A percentile compares a stretch with the other conserved stretches of the same genome.
These are phyloP conservation scores for Macrocybe gigantea DNA, from an alignment of 768 basidiomycete genomes.

Conservation along the genomic window DNA sequence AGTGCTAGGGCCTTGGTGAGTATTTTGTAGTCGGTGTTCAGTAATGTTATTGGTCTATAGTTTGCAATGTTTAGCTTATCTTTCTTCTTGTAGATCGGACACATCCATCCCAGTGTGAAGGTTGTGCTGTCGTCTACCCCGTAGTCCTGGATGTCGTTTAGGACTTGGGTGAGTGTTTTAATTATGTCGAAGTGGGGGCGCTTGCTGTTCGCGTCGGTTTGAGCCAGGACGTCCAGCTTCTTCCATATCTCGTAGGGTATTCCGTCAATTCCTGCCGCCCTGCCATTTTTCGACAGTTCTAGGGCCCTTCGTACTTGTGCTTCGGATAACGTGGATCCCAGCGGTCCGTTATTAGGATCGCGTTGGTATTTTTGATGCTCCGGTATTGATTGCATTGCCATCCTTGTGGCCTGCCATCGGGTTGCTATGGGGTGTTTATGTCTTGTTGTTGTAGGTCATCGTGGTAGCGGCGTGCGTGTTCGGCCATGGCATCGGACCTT, in stretches of 20 bases:
- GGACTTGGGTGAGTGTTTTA: slow-evolving; percentile 7
- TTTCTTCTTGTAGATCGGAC: slow-evolving; percentile 37
- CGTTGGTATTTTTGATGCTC: background rate
- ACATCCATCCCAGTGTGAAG: slow-evolving; percentile 29
- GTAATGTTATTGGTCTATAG: slow-evolving; percentile 31
- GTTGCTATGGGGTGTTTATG: background rate
- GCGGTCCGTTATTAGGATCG: background rate
- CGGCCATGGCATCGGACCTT: slow-evolving; percentile 1
- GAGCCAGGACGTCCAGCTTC: slow-evolving; percentile 1
- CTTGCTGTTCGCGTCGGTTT: background rate
- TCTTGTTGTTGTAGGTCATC: background rate
- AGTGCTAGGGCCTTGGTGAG: slow-evolving; percentile 20
- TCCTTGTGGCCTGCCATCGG: background rate
- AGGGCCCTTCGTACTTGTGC: slow-evolving; percentile 6
- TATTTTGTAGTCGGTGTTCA: slow-evolving; percentile 31
- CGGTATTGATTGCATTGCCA: background rate
- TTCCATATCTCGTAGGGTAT: slow-evolving; percentile 20
- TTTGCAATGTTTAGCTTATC: slow-evolving; percentile 22
- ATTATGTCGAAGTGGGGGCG: slow-evolving; percentile 9
- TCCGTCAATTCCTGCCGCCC: slow-evolving; percentile 13
- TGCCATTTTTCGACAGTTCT: slow-evolving; percentile 6
- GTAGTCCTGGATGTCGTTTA: slow-evolving; percentile 20
- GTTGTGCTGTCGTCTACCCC: slow-evolving; percentile 5
- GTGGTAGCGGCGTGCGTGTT: slow-evolving; percentile 2
- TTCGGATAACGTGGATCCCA: background rate